These are phyloP conservation scores for Xerocomellus chrysenteron DNA, from an alignment of 768 basidiomycete genomes.

Conservation along the genomic window DNA sequence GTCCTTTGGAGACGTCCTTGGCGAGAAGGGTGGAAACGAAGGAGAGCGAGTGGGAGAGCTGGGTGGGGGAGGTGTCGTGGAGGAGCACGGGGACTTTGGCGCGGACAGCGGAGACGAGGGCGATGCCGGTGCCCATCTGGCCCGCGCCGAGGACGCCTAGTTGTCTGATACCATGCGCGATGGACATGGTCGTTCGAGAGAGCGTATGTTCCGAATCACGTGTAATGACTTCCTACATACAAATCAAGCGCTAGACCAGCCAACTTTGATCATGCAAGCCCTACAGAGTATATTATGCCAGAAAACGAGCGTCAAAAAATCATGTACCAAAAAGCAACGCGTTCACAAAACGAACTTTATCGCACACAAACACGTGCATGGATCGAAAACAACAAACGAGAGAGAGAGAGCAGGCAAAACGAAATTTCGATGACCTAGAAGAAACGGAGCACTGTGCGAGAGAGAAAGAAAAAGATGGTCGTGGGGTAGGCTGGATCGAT, in stretches of 20 bases:
- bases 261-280: conserved; percentile 15
- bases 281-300: conserved; percentile 11
- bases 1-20: conserved; percentile 88
- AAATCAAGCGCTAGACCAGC: conserved; percentile 17
- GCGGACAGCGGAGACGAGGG: conserved; percentile 79
- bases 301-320: conserved; percentile 18
- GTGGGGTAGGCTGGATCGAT: conserved; percentile 22
- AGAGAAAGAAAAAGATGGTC: conserved; percentile 2
- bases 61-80: conserved; percentile 75
- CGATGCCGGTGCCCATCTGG: conserved; percentile 92
- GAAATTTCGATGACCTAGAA: conserved; percentile 8
- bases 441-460: conserved; percentile 21
- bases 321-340: conserved; percentile 15
- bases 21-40: conserved; percentile 79
- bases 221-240: not conserved
- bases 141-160: conserved; percentile 82
- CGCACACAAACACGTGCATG: not conserved
- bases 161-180: conserved; percentile 70
- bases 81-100: conserved; percentile 85
- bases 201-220: conserved; percentile 15
- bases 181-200: conserved; percentile 27
- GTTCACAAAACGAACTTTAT: conserved; percentile 22
- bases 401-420: conserved; percentile 18
- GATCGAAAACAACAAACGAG: conserved; percentile 19
- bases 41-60: conserved; percentile 69